Conservation (phyloP, 2,329 filamentous ascomycete species). For the Colletotrichum sp. region DNA sequence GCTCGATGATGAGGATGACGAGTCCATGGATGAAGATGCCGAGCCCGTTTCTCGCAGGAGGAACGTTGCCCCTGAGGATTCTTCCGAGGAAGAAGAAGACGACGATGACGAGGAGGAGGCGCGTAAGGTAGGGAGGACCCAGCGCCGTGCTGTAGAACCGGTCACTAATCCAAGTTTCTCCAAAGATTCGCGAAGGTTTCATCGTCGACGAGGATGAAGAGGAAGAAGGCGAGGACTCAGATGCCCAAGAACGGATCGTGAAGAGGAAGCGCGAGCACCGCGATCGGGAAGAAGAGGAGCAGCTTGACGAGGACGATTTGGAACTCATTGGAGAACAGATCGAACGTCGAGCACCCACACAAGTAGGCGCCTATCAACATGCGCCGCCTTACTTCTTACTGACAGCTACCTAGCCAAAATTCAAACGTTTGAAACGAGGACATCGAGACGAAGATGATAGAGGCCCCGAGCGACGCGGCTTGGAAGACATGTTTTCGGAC, state of each 20-base stretch:
- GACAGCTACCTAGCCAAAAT: slow-evolving; percentile 70
- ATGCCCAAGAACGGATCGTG: slow-evolving; percentile 59
- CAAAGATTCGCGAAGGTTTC: slow-evolving; percentile 88
- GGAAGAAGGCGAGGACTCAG: slow-evolving; percentile 66
- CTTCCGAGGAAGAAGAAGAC: slow-evolving; percentile 90
- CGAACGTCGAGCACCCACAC: slow-evolving; percentile 69
- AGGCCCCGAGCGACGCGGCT: slow-evolving; percentile 68
- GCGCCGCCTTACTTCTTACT: not conserved
- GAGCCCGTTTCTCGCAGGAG: slow-evolving; percentile 49
- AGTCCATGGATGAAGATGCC: slow-evolving; percentile 80
- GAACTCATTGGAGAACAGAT: slow-evolving; percentile 90
- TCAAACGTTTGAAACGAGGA: slow-evolving; percentile 95
- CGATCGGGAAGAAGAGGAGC: slow-evolving; percentile 84
- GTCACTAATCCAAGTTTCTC: not conserved
- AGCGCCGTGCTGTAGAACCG: slow-evolving; percentile 17
- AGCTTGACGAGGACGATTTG: slow-evolving; percentile 93
- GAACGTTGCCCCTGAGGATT: slow-evolving; percentile 71
- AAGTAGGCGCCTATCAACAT: slow-evolving; percentile 60
- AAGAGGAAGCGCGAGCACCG: slow-evolving; percentile 78
- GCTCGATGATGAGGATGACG: slow-evolving; percentile 84
- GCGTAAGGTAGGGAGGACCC: slow-evolving; percentile 64
- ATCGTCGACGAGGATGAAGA: slow-evolving; percentile 93
- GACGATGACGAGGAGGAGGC: slow-evolving; percentile 90
- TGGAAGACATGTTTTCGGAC: slow-evolving; percentile 94
- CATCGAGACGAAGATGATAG: slow-evolving; percentile 77